Conservation (phyloP, 2,329 filamentous ascomycete genomes). For the Bipolaris zeicola region DNA sequence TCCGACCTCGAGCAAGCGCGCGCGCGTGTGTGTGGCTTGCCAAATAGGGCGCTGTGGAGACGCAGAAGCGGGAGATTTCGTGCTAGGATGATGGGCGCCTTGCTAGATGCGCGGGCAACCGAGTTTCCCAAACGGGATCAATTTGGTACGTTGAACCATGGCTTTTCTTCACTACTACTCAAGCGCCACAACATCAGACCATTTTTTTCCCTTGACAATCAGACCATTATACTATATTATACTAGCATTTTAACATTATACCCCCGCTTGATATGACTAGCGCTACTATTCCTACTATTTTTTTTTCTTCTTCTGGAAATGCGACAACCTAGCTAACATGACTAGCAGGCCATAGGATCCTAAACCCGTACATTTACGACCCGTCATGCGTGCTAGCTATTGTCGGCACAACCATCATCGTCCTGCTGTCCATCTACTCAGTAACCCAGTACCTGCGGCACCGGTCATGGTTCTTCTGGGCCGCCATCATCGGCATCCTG, state of each 20-base stretch:
- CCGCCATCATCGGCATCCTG: constrained; percentile 38
- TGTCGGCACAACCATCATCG: constrained; percentile 51
- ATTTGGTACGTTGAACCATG: not conserved
- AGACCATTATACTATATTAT: not conserved
- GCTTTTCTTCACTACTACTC: not conserved
- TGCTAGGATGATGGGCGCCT: constrained; percentile 1
- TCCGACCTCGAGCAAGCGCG: not conserved
- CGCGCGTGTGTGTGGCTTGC: not conserved
- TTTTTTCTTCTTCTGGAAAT: no score
- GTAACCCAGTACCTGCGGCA: constrained; percentile 44
- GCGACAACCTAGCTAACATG: no score
- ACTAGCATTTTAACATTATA: not conserved
- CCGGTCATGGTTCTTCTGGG: constrained; percentile 47
- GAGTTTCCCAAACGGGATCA: constrained; percentile 9
- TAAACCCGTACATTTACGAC: constrained; percentile 56
- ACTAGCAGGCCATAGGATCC: constrained; percentile 22
- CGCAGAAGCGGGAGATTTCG: not conserved
- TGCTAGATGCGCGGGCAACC: constrained; percentile 3
- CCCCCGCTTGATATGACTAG: not conserved
- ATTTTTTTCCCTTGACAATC: not conserved
- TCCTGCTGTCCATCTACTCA: constrained; percentile 38
- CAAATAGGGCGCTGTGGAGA: not conserved
- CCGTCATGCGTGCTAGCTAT: constrained; percentile 54
- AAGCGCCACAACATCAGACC: not conserved
- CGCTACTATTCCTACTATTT: not conserved